These are phyloP conservation scores for sorghum (Sorghum bicolor) DNA, from an alignment of 176 grass and related monocot species.

Conservation along the genomic window DNA sequence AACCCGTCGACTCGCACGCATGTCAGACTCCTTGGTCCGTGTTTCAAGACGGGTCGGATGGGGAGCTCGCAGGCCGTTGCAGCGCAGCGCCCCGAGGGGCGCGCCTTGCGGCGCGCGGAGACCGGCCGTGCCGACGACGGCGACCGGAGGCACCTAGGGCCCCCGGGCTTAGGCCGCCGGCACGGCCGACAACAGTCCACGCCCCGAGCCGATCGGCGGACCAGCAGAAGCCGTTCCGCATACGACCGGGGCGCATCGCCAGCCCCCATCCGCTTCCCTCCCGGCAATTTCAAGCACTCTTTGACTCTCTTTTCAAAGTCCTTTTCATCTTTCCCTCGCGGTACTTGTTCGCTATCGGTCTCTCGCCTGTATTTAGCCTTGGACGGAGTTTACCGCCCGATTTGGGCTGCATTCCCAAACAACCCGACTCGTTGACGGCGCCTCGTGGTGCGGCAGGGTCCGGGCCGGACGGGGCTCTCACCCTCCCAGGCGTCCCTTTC, in stretches of 20 bases:
- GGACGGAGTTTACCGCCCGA: slow-evolving; percentile 50
- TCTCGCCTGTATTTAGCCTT: slow-evolving; percentile 70
- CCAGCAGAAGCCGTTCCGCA: slow-evolving; percentile 18
- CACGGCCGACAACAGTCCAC: too few species aligned
- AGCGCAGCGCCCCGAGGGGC: not conserved
- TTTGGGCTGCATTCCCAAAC: slow-evolving; percentile 63
- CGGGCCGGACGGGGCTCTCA: slow-evolving; percentile 54
- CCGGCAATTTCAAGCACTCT: slow-evolving; percentile 70
- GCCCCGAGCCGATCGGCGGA: too few species aligned
- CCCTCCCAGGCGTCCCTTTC: slow-evolving; percentile 50
- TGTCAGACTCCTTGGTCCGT: slow-evolving; percentile 85
- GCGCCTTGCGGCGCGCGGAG: too few species aligned
- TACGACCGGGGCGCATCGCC: slow-evolving; percentile 32
- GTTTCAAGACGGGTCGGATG: slow-evolving; percentile 79
- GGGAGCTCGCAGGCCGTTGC: slow-evolving; percentile 13
- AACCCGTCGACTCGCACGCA: slow-evolving; percentile 17
- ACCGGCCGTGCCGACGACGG: too few species aligned
- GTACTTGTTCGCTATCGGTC: slow-evolving; percentile 79
- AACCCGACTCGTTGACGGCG: slow-evolving; percentile 55
- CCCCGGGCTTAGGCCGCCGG: too few species aligned
- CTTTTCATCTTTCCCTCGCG: slow-evolving; percentile 77
- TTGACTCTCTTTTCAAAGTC: slow-evolving; percentile 64
- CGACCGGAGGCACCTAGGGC: too few species aligned
- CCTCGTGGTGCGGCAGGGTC: slow-evolving; percentile 51
- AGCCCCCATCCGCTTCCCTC: slow-evolving; percentile 64